phyloP scores from a whole-genome alignment of 805 yeast genomes.

The Zygotorulaspora danielsina region DNA sequence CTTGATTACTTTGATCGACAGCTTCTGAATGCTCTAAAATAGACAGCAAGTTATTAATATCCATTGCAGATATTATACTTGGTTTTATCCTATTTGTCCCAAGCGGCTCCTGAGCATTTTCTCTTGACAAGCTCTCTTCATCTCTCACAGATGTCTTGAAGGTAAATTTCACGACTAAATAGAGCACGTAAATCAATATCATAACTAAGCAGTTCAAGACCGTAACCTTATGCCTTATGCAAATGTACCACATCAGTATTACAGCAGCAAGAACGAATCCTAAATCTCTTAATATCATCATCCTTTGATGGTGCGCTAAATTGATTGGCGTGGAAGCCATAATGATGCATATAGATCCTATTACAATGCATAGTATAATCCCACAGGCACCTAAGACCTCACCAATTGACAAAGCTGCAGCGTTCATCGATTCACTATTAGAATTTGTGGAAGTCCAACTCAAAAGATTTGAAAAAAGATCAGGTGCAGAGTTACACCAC shows the following conservation, averaged over 20 bases:
- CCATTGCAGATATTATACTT: slow-evolving; percentile 33
- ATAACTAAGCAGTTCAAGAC: slow-evolving; percentile 27
- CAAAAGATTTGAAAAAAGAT: slow-evolving; percentile 35
- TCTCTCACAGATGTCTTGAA: slow-evolving; percentile 6
- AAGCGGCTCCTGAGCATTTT: slow-evolving; percentile 6
- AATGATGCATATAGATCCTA: slow-evolving; percentile 32
- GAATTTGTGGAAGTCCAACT: slow-evolving; percentile 30
- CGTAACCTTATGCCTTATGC: slow-evolving; percentile 24
- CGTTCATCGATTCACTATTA: slow-evolving; percentile 16
- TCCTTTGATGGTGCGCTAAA: slow-evolving; percentile 19
- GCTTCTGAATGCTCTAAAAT: slow-evolving; percentile 25
- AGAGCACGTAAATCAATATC: slow-evolving; percentile 25
- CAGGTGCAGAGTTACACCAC: slow-evolving; percentile 39
- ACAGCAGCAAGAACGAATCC: slow-evolving; percentile 26
- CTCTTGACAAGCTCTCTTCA: slow-evolving; percentile 5
- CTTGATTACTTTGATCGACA: slow-evolving; percentile 2
- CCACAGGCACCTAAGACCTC: slow-evolving; percentile 39
- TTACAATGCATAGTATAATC: slow-evolving; percentile 35
- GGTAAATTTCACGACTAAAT: slow-evolving; percentile 19
- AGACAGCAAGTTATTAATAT: slow-evolving; percentile 25
- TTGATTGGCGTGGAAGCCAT: slow-evolving; percentile 23
- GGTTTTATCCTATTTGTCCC: slow-evolving; percentile 22
- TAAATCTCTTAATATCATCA: slow-evolving; percentile 27
- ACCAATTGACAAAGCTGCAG: slow-evolving; percentile 34
- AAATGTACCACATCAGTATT: slow-evolving; percentile 24